Evolutionary conservation across 495 filamentous ascomycete genomes (phyloP).

Genomic region (Penicillium diatomitis): DNA sequence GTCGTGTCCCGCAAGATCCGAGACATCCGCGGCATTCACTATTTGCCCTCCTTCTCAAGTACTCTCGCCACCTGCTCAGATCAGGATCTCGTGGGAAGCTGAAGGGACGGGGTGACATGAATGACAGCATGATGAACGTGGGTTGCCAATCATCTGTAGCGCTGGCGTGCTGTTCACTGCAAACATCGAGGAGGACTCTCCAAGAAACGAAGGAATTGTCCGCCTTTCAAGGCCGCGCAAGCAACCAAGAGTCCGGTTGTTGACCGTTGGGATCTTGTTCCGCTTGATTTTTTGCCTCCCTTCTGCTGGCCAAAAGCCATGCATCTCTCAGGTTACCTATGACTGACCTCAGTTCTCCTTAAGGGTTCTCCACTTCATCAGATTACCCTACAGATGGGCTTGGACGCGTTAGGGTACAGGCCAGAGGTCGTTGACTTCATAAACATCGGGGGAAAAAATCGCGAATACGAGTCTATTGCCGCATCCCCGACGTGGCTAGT

Average conservation of each 20-base stretch:
- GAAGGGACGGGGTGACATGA: background rate
- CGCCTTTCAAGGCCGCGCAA: too few species aligned
- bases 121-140: slow-evolving; percentile 3
- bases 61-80: background rate
- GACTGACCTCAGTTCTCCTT: slow-evolving; percentile 5
- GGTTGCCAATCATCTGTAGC: background rate
- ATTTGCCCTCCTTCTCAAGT: background rate
- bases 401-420: background rate
- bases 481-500: too few species aligned
- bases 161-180: background rate
- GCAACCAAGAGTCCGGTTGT: too few species aligned
- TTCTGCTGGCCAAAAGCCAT: too few species aligned
- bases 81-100: background rate
- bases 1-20: background rate
- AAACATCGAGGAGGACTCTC: background rate
- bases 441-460: background rate
- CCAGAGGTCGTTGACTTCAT: background rate
- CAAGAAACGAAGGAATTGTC: background rate
- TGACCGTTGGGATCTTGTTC: slow-evolving; percentile 2
- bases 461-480: too few species aligned
- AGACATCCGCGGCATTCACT: background rate
- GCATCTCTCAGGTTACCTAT: background rate
- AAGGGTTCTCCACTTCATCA: background rate
- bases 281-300: background rate
- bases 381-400: background rate